These are phyloP conservation scores for Chaetomium cochliodes DNA, from an alignment of 495 filamentous ascomycete genomes.

Conservation along the genomic window DNA sequence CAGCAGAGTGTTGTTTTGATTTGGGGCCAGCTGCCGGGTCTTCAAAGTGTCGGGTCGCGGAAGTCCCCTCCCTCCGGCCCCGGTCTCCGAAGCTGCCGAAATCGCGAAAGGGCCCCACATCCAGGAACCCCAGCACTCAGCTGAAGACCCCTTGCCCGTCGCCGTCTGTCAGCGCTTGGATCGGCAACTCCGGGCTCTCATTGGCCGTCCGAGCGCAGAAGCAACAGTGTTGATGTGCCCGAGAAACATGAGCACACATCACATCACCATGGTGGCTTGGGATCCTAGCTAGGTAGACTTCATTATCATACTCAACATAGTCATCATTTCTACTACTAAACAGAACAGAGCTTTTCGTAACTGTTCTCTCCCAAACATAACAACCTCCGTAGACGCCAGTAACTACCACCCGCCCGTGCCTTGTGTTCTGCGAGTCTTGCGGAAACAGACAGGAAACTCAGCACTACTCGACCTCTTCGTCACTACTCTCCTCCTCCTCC, in stretches of 20 bases:
- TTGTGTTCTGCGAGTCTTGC: not conserved
- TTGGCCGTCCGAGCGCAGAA: not conserved
- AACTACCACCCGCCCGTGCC: conserved; percentile 2
- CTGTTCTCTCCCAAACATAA: conserved; percentile 3
- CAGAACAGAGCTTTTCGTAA: conserved; percentile 4
- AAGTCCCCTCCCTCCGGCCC: not conserved
- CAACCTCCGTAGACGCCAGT: conserved; percentile 8
- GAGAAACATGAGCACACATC: no score
- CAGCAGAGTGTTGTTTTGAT: not conserved
- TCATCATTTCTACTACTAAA: not conserved
- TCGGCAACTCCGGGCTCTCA: not conserved
- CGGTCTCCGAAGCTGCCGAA: conserved; percentile 10
- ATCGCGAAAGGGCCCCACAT: conserved; percentile 3
- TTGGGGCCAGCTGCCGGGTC: not conserved
- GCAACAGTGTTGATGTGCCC: not conserved
- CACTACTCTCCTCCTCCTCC: conserved; percentile 15
- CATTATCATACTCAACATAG: not conserved
- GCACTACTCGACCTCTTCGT: conserved; percentile 11
- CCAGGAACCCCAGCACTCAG: not conserved
- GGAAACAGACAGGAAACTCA: conserved; percentile 1
- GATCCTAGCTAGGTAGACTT: not conserved
- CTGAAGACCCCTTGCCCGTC: not conserved
- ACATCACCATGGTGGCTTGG: no score
- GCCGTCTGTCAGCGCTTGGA: no score
- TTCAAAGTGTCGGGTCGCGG: not conserved